These are phyloP conservation scores for Termitomyces sp. DNA, from an alignment of 768 basidiomycete species.

Conservation along the genomic window DNA sequence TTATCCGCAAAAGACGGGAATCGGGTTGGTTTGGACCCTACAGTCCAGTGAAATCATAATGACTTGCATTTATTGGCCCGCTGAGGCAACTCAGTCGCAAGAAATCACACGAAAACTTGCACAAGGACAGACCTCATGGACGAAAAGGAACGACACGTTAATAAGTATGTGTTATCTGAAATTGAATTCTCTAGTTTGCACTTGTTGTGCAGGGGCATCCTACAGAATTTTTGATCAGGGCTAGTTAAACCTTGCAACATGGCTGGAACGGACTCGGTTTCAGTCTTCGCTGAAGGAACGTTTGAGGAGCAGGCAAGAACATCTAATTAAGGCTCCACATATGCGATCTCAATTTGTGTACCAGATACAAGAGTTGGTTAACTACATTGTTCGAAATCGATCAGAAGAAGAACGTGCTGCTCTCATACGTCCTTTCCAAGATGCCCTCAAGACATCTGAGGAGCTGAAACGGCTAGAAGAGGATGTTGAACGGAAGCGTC, in stretches of 20 bases:
- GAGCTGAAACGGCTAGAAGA: constrained; percentile 48
- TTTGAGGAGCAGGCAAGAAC: constrained; percentile 75
- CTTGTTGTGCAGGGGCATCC: constrained; percentile 28
- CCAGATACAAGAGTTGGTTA: constrained; percentile 74
- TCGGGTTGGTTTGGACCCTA: no score
- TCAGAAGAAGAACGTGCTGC: constrained; percentile 63
- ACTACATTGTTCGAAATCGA: constrained; percentile 61
- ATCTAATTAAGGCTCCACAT: neutral
- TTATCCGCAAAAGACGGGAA: neutral
- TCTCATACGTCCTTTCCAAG: constrained; percentile 63
- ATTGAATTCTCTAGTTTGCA: constrained; percentile 18
- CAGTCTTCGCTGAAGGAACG: constrained; percentile 84
- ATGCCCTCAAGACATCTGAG: constrained; percentile 45
- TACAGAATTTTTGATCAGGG: constrained; percentile 25
- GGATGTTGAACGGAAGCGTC: constrained; percentile 45
- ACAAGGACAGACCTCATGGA: neutral
- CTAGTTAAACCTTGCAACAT: constrained; percentile 34
- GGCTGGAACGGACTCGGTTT: constrained; percentile 68
- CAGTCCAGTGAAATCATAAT: no score
- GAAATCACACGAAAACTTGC: neutral
- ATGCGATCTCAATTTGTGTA: neutral
- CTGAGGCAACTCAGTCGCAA: neutral
- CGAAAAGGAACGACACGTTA: no score
- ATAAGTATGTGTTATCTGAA: no score
- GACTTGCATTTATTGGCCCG: no score